These are phyloP conservation scores for Circinella umbellata DNA, from an alignment of 371 early-diverging fungal genomes.

Conservation along the genomic window DNA sequence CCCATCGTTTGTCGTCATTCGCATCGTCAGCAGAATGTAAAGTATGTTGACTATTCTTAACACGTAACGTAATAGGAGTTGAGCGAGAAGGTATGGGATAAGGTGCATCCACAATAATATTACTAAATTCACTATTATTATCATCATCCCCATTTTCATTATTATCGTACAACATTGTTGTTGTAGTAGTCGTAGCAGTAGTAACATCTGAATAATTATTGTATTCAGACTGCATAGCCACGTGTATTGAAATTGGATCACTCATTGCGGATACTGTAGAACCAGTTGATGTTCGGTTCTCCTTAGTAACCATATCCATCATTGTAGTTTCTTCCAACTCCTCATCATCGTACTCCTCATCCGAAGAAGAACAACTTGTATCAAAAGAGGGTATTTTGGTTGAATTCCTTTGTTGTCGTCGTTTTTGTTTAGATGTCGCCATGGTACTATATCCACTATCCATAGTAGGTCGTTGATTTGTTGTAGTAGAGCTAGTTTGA, in stretches of 20 bases:
- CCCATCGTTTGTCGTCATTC: background rate
- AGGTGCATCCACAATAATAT: background rate
- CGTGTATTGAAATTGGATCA: slow-evolving; percentile 15
- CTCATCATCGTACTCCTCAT: slow-evolving; percentile 9
- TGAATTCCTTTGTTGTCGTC: slow-evolving; percentile 3
- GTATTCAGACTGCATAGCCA: background rate
- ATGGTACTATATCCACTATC: slow-evolving; percentile 33
- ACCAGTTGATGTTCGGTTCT: background rate
- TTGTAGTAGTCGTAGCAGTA: background rate
- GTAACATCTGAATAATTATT: background rate
- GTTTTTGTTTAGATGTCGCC: slow-evolving; percentile 3
- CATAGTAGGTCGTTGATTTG: slow-evolving; percentile 16
- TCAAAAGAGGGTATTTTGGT: background rate
- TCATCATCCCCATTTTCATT: too few relatives aligned
- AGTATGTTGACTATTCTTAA: background rate
- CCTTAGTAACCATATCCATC: too few relatives aligned
- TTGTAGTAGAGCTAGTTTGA: background rate
- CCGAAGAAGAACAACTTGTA: too few relatives aligned
- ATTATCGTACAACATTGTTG: too few relatives aligned
- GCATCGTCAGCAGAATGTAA: background rate
- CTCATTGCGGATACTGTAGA: slow-evolving; percentile 5
- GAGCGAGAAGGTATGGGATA: slow-evolving; percentile 15
- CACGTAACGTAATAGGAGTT: slow-evolving; percentile 10
- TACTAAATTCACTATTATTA: slow-evolving; percentile 2
- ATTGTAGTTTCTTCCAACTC: too few relatives aligned